These are phyloP conservation scores for Alternaria triticina DNA, from an alignment of 2,329 filamentous ascomycete species.

Conservation along the genomic window DNA sequence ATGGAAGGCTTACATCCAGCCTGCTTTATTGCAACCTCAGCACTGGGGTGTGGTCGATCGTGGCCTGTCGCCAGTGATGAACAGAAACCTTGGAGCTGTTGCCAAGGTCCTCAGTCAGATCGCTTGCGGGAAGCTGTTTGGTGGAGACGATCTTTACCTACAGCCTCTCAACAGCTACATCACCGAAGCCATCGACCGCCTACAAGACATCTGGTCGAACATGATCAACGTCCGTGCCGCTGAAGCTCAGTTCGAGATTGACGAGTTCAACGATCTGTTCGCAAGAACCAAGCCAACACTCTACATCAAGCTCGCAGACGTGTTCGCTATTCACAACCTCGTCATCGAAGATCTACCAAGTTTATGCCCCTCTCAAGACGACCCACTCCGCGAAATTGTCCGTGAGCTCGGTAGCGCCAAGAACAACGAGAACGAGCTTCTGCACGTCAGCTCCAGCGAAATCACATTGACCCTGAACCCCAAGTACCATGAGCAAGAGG, in stretches of 20 bases:
- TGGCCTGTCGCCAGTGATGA: constrained; percentile 86
- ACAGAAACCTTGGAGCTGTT: constrained; percentile 88
- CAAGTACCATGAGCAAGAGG: constrained; percentile 84
- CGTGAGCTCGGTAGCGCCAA: constrained; percentile 95
- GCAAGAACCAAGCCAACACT: constrained; percentile 94
- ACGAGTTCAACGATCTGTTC: constrained; percentile 98
- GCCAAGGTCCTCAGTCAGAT: constrained; percentile 91
- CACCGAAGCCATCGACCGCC: constrained; percentile 79
- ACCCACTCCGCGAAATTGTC: constrained; percentile 88
- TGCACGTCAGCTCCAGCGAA: constrained; percentile 82
- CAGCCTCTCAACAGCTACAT: constrained; percentile 95
- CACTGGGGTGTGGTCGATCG: constrained; percentile 92
- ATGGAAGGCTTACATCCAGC: constrained; percentile 92
- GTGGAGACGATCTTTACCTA: constrained; percentile 92
- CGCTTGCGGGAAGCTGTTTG: constrained; percentile 86
- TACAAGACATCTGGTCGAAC: constrained; percentile 76
- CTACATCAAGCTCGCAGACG: constrained; percentile 99
- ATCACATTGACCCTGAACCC: constrained; percentile 90
- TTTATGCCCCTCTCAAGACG: constrained; percentile 82
- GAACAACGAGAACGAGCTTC: constrained; percentile 93
- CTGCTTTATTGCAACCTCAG: constrained; percentile 86
- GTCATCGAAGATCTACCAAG: constrained; percentile 78
- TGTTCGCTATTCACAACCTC: constrained; percentile 93
- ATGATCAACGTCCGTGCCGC: constrained; percentile 85
- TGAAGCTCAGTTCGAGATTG: constrained; percentile 94